A percentile compares a stretch with the other conserved stretches of the same genome.
phyloP scores from a whole-genome alignment of 805 yeast genomes.

The Metschnikowia continentalis region DNA sequence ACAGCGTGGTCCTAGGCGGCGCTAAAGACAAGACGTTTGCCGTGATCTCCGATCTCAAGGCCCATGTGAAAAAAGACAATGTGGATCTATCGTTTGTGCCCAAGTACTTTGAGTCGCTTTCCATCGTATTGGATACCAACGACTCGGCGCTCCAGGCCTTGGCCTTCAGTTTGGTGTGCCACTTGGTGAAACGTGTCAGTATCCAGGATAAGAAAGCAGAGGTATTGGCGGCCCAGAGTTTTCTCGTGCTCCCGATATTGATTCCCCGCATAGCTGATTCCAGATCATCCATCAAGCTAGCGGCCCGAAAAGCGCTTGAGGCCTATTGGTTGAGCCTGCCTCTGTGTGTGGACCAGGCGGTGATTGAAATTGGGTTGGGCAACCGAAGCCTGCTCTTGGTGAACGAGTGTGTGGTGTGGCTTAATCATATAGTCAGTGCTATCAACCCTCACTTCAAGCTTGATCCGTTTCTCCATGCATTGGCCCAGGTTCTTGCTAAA shows the following conservation, averaged over 20 bases:
- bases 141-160: constrained; percentile 35
- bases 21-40: constrained; percentile 13
- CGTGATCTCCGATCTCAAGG: constrained; percentile 38
- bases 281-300: constrained; percentile 31
- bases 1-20: constrained; percentile 11
- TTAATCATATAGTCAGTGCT: constrained; percentile 37
- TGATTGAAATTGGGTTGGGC: constrained; percentile 43
- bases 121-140: constrained; percentile 39
- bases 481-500: constrained; percentile 19
- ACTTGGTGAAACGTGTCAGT: constrained; percentile 53
- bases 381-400: constrained; percentile 36
- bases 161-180: constrained; percentile 51
- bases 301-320: constrained; percentile 49
- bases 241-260: constrained; percentile 49
- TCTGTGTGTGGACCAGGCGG: constrained; percentile 39
- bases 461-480: constrained; percentile 22
- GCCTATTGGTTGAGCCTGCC: constrained; percentile 55
- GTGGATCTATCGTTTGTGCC: constrained; percentile 50
- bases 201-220: constrained; percentile 47
- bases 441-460: constrained; percentile 33
- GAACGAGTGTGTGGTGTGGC: constrained; percentile 42
- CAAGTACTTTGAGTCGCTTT: constrained; percentile 46
- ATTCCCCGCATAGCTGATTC: constrained; percentile 43
- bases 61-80: constrained; percentile 52
- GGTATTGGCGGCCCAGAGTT: constrained; percentile 40